A percentile compares a stretch with the other conserved stretches of the same genome.
phyloP scores from a whole-genome alignment of 192 early-diverging fungal genomes.

The Coemansia sp. region DNA sequence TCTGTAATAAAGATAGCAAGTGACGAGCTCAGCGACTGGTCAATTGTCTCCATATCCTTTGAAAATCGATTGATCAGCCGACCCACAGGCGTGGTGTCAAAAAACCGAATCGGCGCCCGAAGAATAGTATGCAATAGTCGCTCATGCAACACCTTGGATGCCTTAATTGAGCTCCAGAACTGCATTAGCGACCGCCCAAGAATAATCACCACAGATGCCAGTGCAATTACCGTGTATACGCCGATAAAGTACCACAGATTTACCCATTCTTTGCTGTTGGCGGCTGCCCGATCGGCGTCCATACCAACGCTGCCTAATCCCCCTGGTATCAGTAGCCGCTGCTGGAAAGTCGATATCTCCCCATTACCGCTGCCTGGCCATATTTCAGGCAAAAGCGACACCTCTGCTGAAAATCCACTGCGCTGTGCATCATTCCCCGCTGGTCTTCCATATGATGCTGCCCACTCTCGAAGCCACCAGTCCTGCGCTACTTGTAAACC shows the following conservation, averaged over 20 bases:
- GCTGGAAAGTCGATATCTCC: not conserved
- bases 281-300: not conserved
- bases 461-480: constrained; percentile 55
- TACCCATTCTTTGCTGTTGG: constrained; percentile 1
- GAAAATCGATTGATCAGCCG: constrained; percentile 87
- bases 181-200: constrained; percentile 39
- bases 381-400: not conserved
- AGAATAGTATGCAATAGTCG: constrained; percentile 50
- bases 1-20: constrained; percentile 61
- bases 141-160: constrained; percentile 40
- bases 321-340: not conserved
- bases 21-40: constrained; percentile 64
- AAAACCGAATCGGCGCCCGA: constrained; percentile 82
- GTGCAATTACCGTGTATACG: constrained; percentile 32
- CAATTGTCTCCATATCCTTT: constrained; percentile 72
- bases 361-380: too few species aligned
- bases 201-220: constrained; percentile 27
- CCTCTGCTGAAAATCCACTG: not conserved
- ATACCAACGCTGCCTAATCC: not conserved
- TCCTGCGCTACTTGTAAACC: constrained; percentile 43
- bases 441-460: constrained; percentile 31
- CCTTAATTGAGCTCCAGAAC: constrained; percentile 46
- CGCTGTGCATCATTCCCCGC: not conserved
- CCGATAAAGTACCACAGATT: constrained; percentile 37
- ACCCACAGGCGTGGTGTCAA: constrained; percentile 84